Base-by-base conservation (phyloP, 2,329 filamentous ascomycete genomes). In the Alternaria consortialis region DNA sequence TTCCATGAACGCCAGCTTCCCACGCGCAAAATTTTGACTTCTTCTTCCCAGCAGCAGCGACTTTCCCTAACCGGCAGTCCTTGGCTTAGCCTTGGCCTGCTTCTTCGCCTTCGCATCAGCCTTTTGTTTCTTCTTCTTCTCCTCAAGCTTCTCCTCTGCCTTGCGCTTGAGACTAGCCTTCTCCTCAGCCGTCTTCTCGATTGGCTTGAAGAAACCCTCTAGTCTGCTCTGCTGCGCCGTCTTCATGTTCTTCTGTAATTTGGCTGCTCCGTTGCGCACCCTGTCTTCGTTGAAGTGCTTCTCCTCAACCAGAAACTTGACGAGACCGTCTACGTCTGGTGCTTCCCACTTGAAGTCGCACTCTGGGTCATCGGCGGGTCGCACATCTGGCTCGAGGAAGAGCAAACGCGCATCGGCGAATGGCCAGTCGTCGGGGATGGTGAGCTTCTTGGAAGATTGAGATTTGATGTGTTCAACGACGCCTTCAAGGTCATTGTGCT, bases 261-360 rank as follows among this genome's bases (percentile, higher is more conserved):
- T 88, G 2, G 88, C 86, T 0, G 91, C 94, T 29, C 86, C 94
- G 43, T 86, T 88, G 37, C 94, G 88, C 8, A 99, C 95, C 17
- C 95, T 87, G 75, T 99, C 95, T 77, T 99, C 96, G 31, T 90
- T 97, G 84, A 99, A 99, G 1, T 94, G 95, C 82, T 99, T 99
- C 75, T 98, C 95, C 6, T 88, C 88, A 4, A 97, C 95, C 2
- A 99, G 83, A 79, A 92, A 99, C 71, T 95, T 87, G 65, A 99
- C 87, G 0, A 99, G 86, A 0, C 93, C 94, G 2, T 97, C 93
- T 1, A 95, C 84, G 72, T 99, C 94, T 4, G 95, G 95, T 61
- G 90, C 90, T 44, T 97, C 93, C 95, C 96, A 99, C 80, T 97
- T 97, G 84, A 98, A 97, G 77, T 99, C 93, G 79, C 94, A 98